Conservation (phyloP, 805 yeast genomes). For the Candida koratica region DNA sequence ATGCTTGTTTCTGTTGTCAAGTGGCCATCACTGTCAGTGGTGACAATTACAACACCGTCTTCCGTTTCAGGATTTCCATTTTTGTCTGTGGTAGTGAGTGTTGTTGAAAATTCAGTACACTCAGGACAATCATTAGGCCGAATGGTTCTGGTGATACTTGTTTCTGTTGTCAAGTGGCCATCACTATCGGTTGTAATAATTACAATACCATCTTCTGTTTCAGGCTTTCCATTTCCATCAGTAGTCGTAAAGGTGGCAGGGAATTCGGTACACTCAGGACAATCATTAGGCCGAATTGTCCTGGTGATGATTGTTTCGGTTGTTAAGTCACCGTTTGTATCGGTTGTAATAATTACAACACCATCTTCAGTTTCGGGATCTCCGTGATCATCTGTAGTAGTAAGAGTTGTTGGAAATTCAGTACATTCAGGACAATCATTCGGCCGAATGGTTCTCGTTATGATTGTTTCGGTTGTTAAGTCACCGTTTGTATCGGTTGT, state of each 20-base stretch:
- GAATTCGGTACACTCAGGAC: conserved; percentile 12
- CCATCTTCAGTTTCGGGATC: conserved; percentile 9
- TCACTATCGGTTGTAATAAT: conserved; percentile 14
- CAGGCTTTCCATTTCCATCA: conserved; percentile 7
- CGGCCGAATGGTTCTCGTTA: neutral
- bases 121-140: conserved; percentile 9
- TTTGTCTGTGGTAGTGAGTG: conserved; percentile 11
- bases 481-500: conserved; percentile 14
- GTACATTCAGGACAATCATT: conserved; percentile 10
- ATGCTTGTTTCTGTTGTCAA: conserved; percentile 13
- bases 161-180: conserved; percentile 9
- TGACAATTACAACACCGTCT: conserved; percentile 13
- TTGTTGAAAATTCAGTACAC: conserved; percentile 15
- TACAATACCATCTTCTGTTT: conserved; percentile 11
- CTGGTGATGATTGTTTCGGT: conserved; percentile 6
- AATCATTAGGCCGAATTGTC: neutral
- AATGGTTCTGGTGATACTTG: neutral
- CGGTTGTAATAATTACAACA: conserved; percentile 14
- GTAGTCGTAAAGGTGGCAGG: conserved; percentile 12
- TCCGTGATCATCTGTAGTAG: conserved; percentile 9
- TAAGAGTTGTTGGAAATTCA: conserved; percentile 13
- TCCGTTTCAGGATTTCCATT: conserved; percentile 2
- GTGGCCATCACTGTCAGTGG: conserved; percentile 10
- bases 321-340: conserved; percentile 10
- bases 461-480: conserved; percentile 6